These are phyloP conservation scores for Begonia peltatifolia DNA, from an alignment of 306 rosid species.

Conservation along the genomic window DNA sequence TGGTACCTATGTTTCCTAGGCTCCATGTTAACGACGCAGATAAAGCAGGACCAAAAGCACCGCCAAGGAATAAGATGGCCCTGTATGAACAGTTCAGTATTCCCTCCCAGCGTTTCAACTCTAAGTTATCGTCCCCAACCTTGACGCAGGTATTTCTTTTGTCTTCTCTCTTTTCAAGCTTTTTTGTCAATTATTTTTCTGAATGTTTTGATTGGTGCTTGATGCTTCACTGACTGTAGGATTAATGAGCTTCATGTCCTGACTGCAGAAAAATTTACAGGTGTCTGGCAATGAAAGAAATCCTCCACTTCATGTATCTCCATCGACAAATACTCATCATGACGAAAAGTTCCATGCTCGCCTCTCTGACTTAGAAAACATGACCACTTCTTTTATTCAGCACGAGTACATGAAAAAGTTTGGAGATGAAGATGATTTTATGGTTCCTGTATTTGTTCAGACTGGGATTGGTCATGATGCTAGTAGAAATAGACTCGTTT, in stretches of 20 bases:
- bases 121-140: not conserved
- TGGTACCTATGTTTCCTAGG: slow-evolving; percentile 88
- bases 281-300: slow-evolving; percentile 46
- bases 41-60: slow-evolving; percentile 96
- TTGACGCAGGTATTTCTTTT: not conserved
- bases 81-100: slow-evolving; percentile 77
- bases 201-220: no score
- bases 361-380: slow-evolving; percentile 27
- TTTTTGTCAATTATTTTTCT: no score
- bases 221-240: no score
- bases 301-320: no score
- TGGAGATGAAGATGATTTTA: slow-evolving; percentile 65
- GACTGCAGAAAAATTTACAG: slow-evolving; percentile 13
- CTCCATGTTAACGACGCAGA: slow-evolving; percentile 76
- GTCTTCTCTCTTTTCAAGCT: not conserved
- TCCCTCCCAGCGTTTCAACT: slow-evolving; percentile 41
- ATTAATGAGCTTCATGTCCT: no score
- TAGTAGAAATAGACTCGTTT: slow-evolving; percentile 23
- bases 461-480: slow-evolving; percentile 27
- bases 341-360: slow-evolving; percentile 27
- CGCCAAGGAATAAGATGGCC: slow-evolving; percentile 99
- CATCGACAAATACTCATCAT: slow-evolving; percentile 23
- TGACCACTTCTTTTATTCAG: slow-evolving; percentile 20
- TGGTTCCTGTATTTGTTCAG: slow-evolving; percentile 60
- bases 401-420: slow-evolving; percentile 41